Conservation (phyloP, 345 rosid species). For the Carallia pectinifolia region DNA sequence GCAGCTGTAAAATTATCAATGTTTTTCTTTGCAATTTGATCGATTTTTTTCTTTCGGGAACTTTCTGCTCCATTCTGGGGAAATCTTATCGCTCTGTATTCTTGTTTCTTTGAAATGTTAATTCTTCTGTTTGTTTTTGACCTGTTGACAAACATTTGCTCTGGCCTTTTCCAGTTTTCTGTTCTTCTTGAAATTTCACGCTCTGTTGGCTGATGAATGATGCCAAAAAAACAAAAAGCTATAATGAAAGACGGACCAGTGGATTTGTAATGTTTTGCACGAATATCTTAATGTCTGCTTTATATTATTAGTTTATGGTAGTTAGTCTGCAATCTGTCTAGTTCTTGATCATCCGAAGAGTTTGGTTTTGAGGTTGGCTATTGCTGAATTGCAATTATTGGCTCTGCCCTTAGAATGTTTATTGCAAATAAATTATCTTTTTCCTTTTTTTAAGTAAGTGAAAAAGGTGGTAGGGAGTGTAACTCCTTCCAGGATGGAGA, state of each 20-base stretch:
- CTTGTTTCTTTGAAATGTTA: too few relatives aligned
- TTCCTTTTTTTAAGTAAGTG: background rate
- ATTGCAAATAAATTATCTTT: background rate
- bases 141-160: background rate
- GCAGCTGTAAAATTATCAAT: background rate
- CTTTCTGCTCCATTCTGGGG: too few relatives aligned
- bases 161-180: background rate
- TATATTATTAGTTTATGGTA: slow-evolving; percentile 6
- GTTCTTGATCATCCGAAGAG: slow-evolving; percentile 19
- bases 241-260: background rate
- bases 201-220: slow-evolving; percentile 8
- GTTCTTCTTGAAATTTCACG: background rate
- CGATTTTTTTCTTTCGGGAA: background rate
- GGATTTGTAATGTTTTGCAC: slow-evolving; percentile 1
- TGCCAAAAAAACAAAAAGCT: too few relatives aligned
- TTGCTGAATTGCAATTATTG: slow-evolving; percentile 29
- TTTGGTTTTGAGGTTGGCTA: slow-evolving; percentile 29
- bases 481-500: slow-evolving; percentile 9
- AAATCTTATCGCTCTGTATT: too few relatives aligned
- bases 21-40: background rate
- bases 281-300: background rate
- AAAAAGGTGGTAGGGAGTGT: background rate
- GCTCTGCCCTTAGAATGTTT: slow-evolving; percentile 21
- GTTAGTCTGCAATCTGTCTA: slow-evolving; percentile 18
- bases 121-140: background rate